These are phyloP conservation scores for Torulaspora globosa DNA, from an alignment of 1,139 yeast genomes.

Conservation along the genomic window DNA sequence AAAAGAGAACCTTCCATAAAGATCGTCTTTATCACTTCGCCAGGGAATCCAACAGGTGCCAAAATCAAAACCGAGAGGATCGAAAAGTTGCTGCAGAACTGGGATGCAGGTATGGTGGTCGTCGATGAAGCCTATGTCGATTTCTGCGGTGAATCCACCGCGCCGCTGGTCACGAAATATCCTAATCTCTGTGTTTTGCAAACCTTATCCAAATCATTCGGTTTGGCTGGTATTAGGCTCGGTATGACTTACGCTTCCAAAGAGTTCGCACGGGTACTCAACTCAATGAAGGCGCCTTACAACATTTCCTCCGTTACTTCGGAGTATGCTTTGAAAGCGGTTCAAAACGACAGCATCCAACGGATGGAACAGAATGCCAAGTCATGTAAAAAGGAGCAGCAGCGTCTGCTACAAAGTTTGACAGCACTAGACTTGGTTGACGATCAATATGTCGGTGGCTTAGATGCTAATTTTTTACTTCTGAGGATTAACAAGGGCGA, in stretches of 20 bases:
- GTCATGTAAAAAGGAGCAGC: slow-evolving; percentile 53
- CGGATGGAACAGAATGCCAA: slow-evolving; percentile 56
- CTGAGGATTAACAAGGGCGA: slow-evolving; percentile 63
- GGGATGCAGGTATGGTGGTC: slow-evolving; percentile 72
- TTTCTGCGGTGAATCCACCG: slow-evolving; percentile 71
- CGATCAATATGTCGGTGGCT: slow-evolving; percentile 73
- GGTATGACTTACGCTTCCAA: slow-evolving; percentile 71
- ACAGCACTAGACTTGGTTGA: slow-evolving; percentile 56
- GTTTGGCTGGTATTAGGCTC: slow-evolving; percentile 87
- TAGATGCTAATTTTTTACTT: slow-evolving; percentile 79
- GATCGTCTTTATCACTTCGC: slow-evolving; percentile 82
- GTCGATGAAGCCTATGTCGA: slow-evolving; percentile 96
- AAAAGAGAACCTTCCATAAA: slow-evolving; percentile 58
- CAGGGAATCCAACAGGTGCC: slow-evolving; percentile 95
- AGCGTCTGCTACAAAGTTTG: slow-evolving; percentile 48
- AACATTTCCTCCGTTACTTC: slow-evolving; percentile 84
- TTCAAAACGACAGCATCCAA: slow-evolving; percentile 52
- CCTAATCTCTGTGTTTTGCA: slow-evolving; percentile 86
- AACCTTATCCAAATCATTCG: slow-evolving; percentile 90
- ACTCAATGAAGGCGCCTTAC: slow-evolving; percentile 93
- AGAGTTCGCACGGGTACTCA: slow-evolving; percentile 61
- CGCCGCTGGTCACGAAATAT: slow-evolving; percentile 77
- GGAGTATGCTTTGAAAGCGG: slow-evolving; percentile 69
- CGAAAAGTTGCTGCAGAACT: slow-evolving; percentile 49
- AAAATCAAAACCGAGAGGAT: slow-evolving; percentile 50